Conservation (phyloP, 257 asterid genomes). For the Scutellaria galericulata region DNA sequence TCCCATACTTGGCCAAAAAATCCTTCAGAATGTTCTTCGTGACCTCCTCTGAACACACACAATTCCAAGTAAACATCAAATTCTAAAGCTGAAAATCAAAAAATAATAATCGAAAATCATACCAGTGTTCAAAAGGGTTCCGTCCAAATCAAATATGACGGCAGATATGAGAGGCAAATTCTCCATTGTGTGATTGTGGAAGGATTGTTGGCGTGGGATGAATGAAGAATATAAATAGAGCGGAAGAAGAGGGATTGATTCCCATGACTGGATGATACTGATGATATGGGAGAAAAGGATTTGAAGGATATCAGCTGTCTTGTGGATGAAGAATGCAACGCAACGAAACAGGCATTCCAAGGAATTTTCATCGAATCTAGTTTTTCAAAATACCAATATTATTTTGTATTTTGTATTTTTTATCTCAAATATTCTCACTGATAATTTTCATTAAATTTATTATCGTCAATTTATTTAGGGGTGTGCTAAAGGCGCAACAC, state of each 20-base stretch:
- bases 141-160: conserved; percentile 88
- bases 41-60: conserved; percentile 60
- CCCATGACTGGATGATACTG: conserved; percentile 26
- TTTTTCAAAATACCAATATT: too few relatives aligned
- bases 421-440: too few relatives aligned
- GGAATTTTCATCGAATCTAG: too few relatives aligned
- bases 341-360: too few relatives aligned
- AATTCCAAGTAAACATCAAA: conserved; percentile 18
- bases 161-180: conserved; percentile 50
- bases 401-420: too few relatives aligned
- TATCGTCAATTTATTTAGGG: too few relatives aligned
- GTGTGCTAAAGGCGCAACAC: too few relatives aligned
- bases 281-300: neutral
- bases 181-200: conserved; percentile 37
- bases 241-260: conserved; percentile 27
- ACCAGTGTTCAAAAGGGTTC: conserved; percentile 89
- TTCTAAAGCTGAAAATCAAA: neutral
- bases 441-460: too few relatives aligned
- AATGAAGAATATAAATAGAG: conserved; percentile 23
- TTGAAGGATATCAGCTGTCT: neutral
- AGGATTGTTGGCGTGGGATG: neutral
- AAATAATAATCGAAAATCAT: neutral
- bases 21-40: conserved; percentile 68
- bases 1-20: conserved; percentile 71
- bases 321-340: too few relatives aligned